Evolutionary conservation across 192 early-diverging fungal species (phyloP).

Genomic region (Cladochytrium replicatum): DNA sequence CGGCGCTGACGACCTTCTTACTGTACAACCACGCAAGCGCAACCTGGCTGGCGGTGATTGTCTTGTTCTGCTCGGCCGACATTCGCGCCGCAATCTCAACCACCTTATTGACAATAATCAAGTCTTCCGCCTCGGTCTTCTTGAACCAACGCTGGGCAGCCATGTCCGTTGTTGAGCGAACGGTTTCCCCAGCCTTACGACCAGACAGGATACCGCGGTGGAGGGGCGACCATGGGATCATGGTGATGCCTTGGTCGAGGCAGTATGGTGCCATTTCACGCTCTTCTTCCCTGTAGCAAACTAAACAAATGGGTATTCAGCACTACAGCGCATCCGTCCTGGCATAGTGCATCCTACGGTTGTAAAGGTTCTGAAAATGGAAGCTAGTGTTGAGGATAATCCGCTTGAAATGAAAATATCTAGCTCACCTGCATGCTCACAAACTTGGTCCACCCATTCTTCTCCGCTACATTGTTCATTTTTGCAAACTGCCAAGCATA

Average conservation of each 20-base stretch:
- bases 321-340: slow-evolving; percentile 8
- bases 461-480: slow-evolving; percentile 32
- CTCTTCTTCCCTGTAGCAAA: slow-evolving; percentile 46
- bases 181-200: slow-evolving; percentile 12
- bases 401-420: background rate
- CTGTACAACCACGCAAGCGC: too few species aligned
- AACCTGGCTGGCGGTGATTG: too few species aligned
- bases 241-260: slow-evolving; percentile 29
- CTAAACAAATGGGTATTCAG: slow-evolving; percentile 12
- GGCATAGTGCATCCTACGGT: slow-evolving; percentile 12
- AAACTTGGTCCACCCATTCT: slow-evolving; percentile 39
- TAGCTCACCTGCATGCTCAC: slow-evolving; percentile 33
- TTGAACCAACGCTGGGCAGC: slow-evolving; percentile 6
- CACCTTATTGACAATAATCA: slow-evolving; percentile 24
- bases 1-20: background rate
- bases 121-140: slow-evolving; percentile 21
- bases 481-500: slow-evolving; percentile 46
- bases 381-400: background rate
- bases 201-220: slow-evolving; percentile 41
- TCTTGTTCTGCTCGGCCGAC: background rate
- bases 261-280: slow-evolving; percentile 44
- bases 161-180: slow-evolving; percentile 7
- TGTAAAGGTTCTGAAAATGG: slow-evolving; percentile 21
- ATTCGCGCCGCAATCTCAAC: background rate
- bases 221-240: slow-evolving; percentile 46